phyloP scores from a whole-genome alignment of 2,329 filamentous ascomycete genomes.

The Dothideomycetidae sp. region DNA sequence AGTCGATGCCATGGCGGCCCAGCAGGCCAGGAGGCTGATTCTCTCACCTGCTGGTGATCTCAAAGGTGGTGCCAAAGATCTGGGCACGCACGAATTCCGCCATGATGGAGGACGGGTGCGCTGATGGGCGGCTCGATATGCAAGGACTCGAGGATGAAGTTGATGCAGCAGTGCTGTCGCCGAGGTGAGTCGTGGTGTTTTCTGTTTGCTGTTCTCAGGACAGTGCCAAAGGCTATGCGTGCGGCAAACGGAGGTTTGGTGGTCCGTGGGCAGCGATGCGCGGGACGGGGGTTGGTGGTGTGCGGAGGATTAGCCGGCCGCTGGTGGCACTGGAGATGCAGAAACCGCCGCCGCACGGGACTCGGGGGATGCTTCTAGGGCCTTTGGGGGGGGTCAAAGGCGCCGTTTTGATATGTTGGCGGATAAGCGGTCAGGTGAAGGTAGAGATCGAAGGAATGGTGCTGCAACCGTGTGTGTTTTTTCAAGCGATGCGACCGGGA shows the following conservation, averaged over 20 bases:
- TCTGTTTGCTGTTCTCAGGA: too few relatives aligned
- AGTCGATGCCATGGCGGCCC: neutral
- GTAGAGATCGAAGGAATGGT: too few relatives aligned
- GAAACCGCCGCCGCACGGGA: conserved; percentile 8
- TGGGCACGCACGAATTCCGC: conserved; percentile 98
- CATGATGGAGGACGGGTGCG: conserved; percentile 45
- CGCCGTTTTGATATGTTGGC: neutral
- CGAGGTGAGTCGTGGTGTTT: neutral
- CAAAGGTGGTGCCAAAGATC: conserved; percentile 98
- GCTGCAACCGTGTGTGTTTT: too few relatives aligned
- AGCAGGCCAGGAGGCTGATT: neutral
- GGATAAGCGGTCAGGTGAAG: too few relatives aligned
- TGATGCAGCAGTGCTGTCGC: neutral
- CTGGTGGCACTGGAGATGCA: conserved; percentile 9
- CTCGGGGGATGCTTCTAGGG: conserved; percentile 7
- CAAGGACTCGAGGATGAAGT: neutral
- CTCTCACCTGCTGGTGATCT: conserved; percentile 92
- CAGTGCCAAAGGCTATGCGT: neutral
- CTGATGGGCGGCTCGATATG: neutral
- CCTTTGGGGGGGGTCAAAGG: neutral
- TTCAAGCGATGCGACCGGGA: too few relatives aligned
- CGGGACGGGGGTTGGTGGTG: neutral
- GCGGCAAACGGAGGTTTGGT: conserved; percentile 1
- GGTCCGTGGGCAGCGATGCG: conserved; percentile 5
- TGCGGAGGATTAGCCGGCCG: conserved; percentile 3